Evolutionary conservation across 2,329 filamentous ascomycete genomes (phyloP), one percentile per base, ranked within the genome.

Genomic region (Cercospora sesami): DNA sequence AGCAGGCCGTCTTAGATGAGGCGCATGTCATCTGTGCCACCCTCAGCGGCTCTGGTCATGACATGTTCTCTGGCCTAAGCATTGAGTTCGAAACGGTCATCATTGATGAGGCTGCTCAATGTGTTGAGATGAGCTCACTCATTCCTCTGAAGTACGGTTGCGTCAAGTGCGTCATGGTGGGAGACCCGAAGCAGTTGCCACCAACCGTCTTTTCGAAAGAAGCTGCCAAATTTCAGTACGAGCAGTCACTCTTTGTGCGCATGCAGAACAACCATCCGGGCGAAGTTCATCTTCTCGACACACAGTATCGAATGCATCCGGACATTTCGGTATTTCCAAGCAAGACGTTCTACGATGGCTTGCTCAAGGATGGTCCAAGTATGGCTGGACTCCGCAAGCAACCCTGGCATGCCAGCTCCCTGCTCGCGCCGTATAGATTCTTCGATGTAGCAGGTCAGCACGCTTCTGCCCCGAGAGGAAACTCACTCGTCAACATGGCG

Each of bases 11-110:
- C 64, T 87, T 99, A 57, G 91, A 96, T 76, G 89, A 90, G 26
- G 93, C 95, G 1, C 92, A 99, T 80, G 91, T 99, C 62, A 88
- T 99, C 31, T 99, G 95, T 79, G 92, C 94, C 51, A 99, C 95
- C 0, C 88, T 99, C 60, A 97, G 94, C 79, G 95, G 94, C 75
- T 94, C 91, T 79, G 95, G 95, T 3, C 96, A 99, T 76, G 95
- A 99, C 73, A 96, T 98, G 89, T 97, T 99, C 82, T 93, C 94
- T 80, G 91, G 90, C 74, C 82, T 99, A 65, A 94, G 92, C 74
- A 93, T 99, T 62, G 95, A 99, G 79, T 99, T 99, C 73, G 95
- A 99, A 80, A 98, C 95, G 0, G 95, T 99, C 72, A 92, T 99
- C 73, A 97, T 99, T 71, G 95, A 99, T 75, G 95, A 99, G 81